Percentiles rank a stretch among this genome's conserved stretches.
phyloP scores from a whole-genome alignment of 2,329 filamentous ascomycete species.

The Xylariaceae sp. region DNA sequence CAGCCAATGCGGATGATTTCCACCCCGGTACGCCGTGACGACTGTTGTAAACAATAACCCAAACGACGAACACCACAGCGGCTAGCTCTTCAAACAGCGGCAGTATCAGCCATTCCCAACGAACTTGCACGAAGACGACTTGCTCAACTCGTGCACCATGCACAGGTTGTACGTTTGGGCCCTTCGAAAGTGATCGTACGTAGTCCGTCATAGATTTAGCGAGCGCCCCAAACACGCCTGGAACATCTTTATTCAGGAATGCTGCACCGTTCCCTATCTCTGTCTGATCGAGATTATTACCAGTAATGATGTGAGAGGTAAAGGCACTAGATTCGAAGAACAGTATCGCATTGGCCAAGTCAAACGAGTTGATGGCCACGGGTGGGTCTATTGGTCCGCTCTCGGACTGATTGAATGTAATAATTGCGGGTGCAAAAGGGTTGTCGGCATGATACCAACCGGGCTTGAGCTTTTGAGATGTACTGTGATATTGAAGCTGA shows the following conservation, averaged over 20 bases:
- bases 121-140: conserved; percentile 21
- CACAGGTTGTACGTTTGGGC: conserved; percentile 8
- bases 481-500: conserved; percentile 4
- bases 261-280: conserved; percentile 19
- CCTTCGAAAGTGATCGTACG: conserved; percentile 16
- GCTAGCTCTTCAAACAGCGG: conserved; percentile 17
- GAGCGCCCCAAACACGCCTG: conserved; percentile 6
- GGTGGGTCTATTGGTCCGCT: conserved; percentile 8
- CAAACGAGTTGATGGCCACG: conserved; percentile 7
- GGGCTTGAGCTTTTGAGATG: background rate
- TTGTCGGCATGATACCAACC: background rate
- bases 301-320: conserved; percentile 15
- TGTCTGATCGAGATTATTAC: background rate
- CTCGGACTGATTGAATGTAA: conserved; percentile 19
- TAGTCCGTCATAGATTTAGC: conserved; percentile 24
- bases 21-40: conserved; percentile 17
- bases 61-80: conserved; percentile 21
- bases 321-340: conserved; percentile 23
- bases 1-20: conserved; percentile 21
- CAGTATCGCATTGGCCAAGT: conserved; percentile 10
- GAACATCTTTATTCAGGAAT: conserved; percentile 12
- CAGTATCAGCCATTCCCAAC: conserved; percentile 18
- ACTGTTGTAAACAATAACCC: conserved; percentile 19
- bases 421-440: background rate
- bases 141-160: conserved; percentile 13